phyloP scores from a whole-genome alignment of 345 rosid species.

The Camelina laxa region DNA sequence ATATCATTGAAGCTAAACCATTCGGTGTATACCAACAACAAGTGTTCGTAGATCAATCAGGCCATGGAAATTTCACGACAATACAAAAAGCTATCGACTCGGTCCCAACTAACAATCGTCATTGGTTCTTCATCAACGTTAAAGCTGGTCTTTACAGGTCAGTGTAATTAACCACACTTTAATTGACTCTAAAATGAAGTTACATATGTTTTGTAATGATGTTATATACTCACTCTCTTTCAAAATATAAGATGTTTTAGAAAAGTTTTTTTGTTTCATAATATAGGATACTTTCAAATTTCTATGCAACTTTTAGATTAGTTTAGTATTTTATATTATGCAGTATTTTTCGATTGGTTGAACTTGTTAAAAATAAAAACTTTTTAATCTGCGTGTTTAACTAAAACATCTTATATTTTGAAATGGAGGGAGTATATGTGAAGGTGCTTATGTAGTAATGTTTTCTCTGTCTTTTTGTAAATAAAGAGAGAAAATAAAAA shows the following conservation, averaged over 20 bases:
- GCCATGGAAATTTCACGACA: slow-evolving; percentile 56
- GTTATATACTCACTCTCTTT: too few species aligned
- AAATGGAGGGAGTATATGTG: too few species aligned
- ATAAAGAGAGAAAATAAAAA: slow-evolving; percentile 72
- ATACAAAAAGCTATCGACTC: slow-evolving; percentile 67
- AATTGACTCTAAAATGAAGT: not conserved
- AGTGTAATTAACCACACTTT: slow-evolving; percentile 2
- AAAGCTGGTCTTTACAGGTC: slow-evolving; percentile 61
- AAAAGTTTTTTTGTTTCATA: too few species aligned
- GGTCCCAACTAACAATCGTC: slow-evolving; percentile 51
- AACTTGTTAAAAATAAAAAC: too few species aligned
- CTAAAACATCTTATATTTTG: too few species aligned
- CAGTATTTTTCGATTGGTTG: too few species aligned
- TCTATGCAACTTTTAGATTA: too few species aligned
- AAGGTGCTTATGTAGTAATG: slow-evolving; percentile 12
- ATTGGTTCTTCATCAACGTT: slow-evolving; percentile 62
- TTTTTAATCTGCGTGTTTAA: too few species aligned
- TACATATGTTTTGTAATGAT: not conserved
- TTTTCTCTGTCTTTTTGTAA: not conserved
- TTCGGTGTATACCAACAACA: slow-evolving; percentile 20
- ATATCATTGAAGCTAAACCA: slow-evolving; percentile 15
- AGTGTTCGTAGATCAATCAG: slow-evolving; percentile 54
- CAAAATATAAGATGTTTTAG: too few species aligned
- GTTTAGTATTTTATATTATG: too few species aligned
- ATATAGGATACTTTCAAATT: too few species aligned